Evolutionary conservation across 139 green algal species (phyloP).

Genomic region (Micractinium conductrix): DNA sequence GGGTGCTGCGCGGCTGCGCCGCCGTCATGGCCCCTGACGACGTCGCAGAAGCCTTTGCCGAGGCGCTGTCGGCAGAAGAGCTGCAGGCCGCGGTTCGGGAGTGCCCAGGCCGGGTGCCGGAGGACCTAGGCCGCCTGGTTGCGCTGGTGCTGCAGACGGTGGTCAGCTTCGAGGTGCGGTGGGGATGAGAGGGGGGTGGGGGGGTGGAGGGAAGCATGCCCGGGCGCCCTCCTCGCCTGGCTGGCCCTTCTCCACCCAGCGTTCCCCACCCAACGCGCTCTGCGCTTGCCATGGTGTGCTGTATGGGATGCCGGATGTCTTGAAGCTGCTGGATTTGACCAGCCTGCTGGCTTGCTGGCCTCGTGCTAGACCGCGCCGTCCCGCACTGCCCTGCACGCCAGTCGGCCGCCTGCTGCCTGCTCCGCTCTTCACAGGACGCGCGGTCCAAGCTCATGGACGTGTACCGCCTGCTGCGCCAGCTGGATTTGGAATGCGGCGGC

Average conservation of each 20-base stretch:
- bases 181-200: too few relatives aligned
- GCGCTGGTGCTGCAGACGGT: neutral
- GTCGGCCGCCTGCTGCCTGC: neutral
- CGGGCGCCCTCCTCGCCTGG: too few relatives aligned
- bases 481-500: conserved; percentile 54
- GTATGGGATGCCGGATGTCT: too few relatives aligned
- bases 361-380: too few relatives aligned
- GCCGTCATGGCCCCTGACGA: conserved; percentile 18
- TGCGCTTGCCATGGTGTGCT: too few relatives aligned
- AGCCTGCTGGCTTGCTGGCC: too few relatives aligned
- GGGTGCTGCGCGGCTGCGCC: conserved; percentile 48
- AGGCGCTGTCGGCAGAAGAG: conserved; percentile 11
- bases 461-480: conserved; percentile 47
- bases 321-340: too few relatives aligned
- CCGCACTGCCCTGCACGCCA: too few relatives aligned
- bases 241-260: neutral
- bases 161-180: neutral
- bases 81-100: conserved; percentile 11
- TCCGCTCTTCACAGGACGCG: conserved; percentile 37
- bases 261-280: too few relatives aligned
- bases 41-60: conserved; percentile 4
- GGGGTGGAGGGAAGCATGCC: too few relatives aligned
- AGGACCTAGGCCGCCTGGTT: conserved; percentile 19
- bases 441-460: conserved; percentile 51
- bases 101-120: conserved; percentile 12